Evolutionary conservation across 345 rosid species (phyloP).

Genomic region (Angophora floribunda): DNA sequence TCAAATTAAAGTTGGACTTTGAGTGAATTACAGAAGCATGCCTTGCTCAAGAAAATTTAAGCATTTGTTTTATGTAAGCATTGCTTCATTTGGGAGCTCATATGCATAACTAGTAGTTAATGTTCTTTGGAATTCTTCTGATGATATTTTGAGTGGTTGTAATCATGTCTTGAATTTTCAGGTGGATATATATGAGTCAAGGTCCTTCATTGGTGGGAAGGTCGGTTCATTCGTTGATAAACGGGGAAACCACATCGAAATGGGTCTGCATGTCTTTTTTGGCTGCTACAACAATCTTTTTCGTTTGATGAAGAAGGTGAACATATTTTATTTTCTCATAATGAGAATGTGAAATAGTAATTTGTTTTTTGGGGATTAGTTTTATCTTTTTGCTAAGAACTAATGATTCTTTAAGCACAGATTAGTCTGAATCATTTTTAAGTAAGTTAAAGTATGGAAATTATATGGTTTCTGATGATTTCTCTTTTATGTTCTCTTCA

Average conservation of each 20-base stretch:
- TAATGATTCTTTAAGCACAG: background rate
- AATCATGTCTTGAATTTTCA: constrained; percentile 11
- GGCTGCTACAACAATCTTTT: constrained; percentile 98
- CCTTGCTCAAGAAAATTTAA: background rate
- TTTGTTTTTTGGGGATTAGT: background rate
- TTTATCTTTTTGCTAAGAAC: background rate
- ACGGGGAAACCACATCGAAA: constrained; percentile 90
- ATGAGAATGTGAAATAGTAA: background rate
- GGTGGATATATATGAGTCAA: constrained; percentile 95
- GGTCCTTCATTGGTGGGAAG: constrained; percentile 95
- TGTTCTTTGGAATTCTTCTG: background rate
- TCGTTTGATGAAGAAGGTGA: constrained; percentile 95
- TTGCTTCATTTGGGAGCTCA: background rate
- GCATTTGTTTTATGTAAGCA: background rate
- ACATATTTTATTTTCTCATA: background rate
- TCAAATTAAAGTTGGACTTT: background rate
- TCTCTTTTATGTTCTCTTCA: background rate
- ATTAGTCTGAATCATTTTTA: background rate
- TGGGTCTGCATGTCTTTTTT: constrained; percentile 98
- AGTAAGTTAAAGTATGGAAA: background rate
- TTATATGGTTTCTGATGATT: background rate
- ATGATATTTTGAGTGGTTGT: background rate
- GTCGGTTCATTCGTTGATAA: constrained; percentile 95
- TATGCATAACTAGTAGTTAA: background rate
- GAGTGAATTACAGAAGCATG: background rate